Percentiles rank a stretch among this genome's conserved stretches.
Conservation (phyloP, 371 early-diverging fungal species). For the Coemansia sp. region DNA sequence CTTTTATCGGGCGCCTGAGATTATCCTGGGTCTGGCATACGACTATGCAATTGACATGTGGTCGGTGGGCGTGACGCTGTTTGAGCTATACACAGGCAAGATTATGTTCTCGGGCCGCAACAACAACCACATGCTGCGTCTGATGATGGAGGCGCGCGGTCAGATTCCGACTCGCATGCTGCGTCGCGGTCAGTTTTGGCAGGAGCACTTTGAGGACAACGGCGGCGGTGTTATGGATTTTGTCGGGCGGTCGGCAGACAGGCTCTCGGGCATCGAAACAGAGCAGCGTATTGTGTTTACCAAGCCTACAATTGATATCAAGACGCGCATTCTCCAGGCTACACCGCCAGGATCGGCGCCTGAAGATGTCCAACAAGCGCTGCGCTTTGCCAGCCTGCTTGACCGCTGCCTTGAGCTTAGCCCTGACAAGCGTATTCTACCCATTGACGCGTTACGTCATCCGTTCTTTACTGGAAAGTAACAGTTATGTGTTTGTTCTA, state of each 20-base stretch:
- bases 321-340: conserved; percentile 61
- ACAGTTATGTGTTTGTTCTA: not conserved
- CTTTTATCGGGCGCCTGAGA: conserved; percentile 99
- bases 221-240: conserved; percentile 63
- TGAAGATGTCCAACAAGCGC: conserved; percentile 57
- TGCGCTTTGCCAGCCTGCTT: conserved; percentile 77
- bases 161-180: conserved; percentile 79
- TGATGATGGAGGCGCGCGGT: conserved; percentile 94
- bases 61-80: conserved; percentile 98
- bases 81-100: conserved; percentile 93
- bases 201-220: conserved; percentile 84
- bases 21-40: conserved; percentile 90
- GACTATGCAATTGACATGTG: conserved; percentile 93
- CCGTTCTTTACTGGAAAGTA: conserved; percentile 69
- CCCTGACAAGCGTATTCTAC: conserved; percentile 90
- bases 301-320: conserved; percentile 71
- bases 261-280: conserved; percentile 64
- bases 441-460: conserved; percentile 85
- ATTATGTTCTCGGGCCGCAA: conserved; percentile 90
- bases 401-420: conserved; percentile 81
- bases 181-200: conserved; percentile 74
- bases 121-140: conserved; percentile 94
- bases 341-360: conserved; percentile 55
- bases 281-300: conserved; percentile 53
- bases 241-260: conserved; percentile 62